Conservation (phyloP, 306 rosid species). For the Quercus glauca region DNA sequence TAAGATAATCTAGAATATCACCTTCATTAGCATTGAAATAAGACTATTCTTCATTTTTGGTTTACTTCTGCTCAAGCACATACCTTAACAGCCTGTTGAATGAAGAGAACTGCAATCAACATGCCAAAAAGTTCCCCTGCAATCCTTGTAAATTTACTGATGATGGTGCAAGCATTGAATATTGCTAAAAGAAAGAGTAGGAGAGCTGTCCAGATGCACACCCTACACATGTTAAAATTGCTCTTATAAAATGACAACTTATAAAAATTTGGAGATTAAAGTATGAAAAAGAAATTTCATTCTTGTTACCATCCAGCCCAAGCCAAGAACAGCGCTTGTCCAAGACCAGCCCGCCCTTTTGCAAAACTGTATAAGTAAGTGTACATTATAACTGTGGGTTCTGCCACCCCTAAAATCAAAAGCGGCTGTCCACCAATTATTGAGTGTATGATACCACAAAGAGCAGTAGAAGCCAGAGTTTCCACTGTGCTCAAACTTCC, state of each 20-base stretch:
- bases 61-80: background rate
- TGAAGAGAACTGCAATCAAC: constrained; percentile 76
- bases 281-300: background rate
- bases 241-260: constrained; percentile 1
- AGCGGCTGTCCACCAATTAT: constrained; percentile 92
- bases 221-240: constrained; percentile 47
- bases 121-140: constrained; percentile 88
- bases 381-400: constrained; percentile 91
- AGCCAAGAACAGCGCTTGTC: constrained; percentile 60
- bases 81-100: constrained; percentile 89
- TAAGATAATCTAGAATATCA: too few species aligned
- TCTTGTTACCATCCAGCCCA: constrained; percentile 84
- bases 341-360: constrained; percentile 53
- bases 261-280: too few species aligned
- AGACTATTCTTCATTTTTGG: too few species aligned
- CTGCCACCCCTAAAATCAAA: constrained; percentile 84
- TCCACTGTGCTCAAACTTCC: constrained; percentile 89
- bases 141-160: constrained; percentile 76
- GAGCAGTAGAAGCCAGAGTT: constrained; percentile 80
- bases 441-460: constrained; percentile 89
- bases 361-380: constrained; percentile 71
- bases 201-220: constrained; percentile 84
- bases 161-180: constrained; percentile 68
- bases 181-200: constrained; percentile 70
- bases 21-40: too few species aligned